Base-by-base conservation (phyloP, 768 basidiomycete genomes). In the Leccinum barrowsii region DNA sequence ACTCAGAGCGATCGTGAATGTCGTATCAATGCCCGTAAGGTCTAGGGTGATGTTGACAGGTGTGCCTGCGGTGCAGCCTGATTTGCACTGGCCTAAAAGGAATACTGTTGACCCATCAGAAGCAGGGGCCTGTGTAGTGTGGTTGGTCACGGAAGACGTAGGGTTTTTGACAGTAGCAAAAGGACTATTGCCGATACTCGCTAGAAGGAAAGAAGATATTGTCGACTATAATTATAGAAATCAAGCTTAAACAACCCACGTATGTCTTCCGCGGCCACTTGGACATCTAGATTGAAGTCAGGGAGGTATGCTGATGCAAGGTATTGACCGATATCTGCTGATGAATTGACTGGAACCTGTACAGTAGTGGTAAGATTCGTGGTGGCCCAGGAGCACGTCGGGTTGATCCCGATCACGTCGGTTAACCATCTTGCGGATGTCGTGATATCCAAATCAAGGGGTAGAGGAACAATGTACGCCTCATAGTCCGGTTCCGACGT, bases 351-450 rank as follows among this genome's bases (percentile, higher is more conserved):
- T 10, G 63, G 34, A 11, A 65, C 6, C 40, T 61, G 37, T 1
- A 71, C 11, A 5, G 63, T 44, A 5, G 59, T 1, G 4, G 65
- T 65, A 15, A 71, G 40, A 49, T 72, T 70, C 6, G 71, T 73
- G 12, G 60, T 55, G 26, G 69, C 57, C 69, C 68, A 71, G n/a
- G 61, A 65, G 50, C 70, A 71, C 4, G 52, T 50, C 1, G 70
- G 70, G 24, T 70, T 68, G 28, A 72, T 34, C 50, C 65, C 65
- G 4, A 65, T 59, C 15, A 73, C 69, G 50, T 71, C 70, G 19
- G 63, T 60, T 30, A 73, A 32, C 71, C 69, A 71, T 54, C 69
- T 67, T 21, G 71, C 65, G 6, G 21, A 60, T 13, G 60, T 67
- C 1, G 65, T 44, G 5, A 56, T 59, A 11, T 64, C 12, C 1